Evolutionary conservation across 2,329 filamentous ascomycete genomes (phyloP).

Genomic region (Macrophomina phaseolina): DNA sequence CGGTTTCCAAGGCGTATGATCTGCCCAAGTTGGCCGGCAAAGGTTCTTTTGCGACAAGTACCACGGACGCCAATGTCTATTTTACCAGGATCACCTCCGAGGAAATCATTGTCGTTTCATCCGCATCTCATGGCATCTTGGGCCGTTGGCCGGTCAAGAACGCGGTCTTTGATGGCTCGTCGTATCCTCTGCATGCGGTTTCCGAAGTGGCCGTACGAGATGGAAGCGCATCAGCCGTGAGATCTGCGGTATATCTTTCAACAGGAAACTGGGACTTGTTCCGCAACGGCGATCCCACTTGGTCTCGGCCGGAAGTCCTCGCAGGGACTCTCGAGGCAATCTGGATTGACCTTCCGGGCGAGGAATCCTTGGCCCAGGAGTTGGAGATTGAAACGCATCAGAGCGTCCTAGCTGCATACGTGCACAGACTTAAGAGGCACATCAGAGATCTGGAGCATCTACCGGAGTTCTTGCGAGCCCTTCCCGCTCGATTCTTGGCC

Average conservation of each 20-base stretch:
- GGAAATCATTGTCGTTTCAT: constrained; percentile 76
- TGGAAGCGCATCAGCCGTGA: constrained; percentile 72
- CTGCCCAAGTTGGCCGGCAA: constrained; percentile 72
- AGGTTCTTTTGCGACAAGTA: constrained; percentile 80
- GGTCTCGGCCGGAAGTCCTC: constrained; percentile 82
- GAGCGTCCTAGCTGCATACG: constrained; percentile 79
- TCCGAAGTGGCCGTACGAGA: constrained; percentile 82
- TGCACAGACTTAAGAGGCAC: constrained; percentile 85
- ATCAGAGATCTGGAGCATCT: constrained; percentile 76
- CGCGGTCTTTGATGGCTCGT: constrained; percentile 23
- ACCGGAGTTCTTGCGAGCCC: constrained; percentile 71
- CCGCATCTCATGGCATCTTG: constrained; percentile 75
- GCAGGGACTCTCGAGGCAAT: constrained; percentile 79
- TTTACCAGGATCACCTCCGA: constrained; percentile 82
- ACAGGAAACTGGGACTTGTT: constrained; percentile 81
- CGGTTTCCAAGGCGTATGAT: constrained; percentile 78
- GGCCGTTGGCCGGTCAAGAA: constrained; percentile 71
- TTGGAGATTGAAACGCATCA: constrained; percentile 86
- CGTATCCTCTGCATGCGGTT: constrained; percentile 66
- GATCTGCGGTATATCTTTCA: constrained; percentile 71
- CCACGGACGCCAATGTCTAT: constrained; percentile 80
- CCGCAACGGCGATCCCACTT: constrained; percentile 79
- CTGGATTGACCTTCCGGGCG: constrained; percentile 78
- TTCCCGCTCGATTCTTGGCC: constrained; percentile 73
- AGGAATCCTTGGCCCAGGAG: constrained; percentile 76